Base-by-base conservation (phyloP, 169 alveolate species). In the Cytauxzoon felis region DNA sequence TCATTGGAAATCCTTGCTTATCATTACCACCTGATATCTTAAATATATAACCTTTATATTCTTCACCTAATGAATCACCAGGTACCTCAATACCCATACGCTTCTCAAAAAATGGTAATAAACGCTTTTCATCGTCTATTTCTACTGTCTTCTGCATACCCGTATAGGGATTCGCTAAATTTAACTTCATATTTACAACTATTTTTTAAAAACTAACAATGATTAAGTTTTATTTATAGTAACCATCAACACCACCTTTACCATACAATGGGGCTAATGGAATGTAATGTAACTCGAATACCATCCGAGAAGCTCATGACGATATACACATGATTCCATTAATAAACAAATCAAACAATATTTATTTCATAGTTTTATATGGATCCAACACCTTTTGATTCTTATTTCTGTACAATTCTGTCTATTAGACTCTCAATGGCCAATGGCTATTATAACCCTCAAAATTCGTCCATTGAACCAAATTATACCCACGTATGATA, bases 1-100 rank as follows among this genome's bases (percentile, higher is more conserved):
- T 93, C 99, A 98, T 98, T 53, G 99, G 99, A 91, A 98, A 98
- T 33, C 99, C 99, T 89, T 97, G 98, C 88, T 98, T 98, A 90
- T 98, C 99, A 88, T 96, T 97, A 52, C 99, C 99, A 63, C 99
- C 99, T 18, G 94, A 72, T 33, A 90, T 89, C 34, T 83, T 70
- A 69, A 98, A 93, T 43, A 96, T 89, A 89, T 95, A 95, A 29
- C 99, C 99, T 81, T 93, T 93, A 85, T 88, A 97, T 88, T 96
- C 98, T 27, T 96, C 99, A 9, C 99, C 99, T 49, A 98, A 87
- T 53, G 94, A 81, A 81, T 96, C 98, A 24, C 98, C 99, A 34
- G 98, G 97, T 51, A 98, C 97, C 79, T 95, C 98, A 19, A 96
- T 90, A 21, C 99, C 99, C 91, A 98, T 96, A 58, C 98, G 94